These are phyloP conservation scores for Cercospora janseana DNA, from an alignment of 2,329 filamentous ascomycete species.

Conservation along the genomic window DNA sequence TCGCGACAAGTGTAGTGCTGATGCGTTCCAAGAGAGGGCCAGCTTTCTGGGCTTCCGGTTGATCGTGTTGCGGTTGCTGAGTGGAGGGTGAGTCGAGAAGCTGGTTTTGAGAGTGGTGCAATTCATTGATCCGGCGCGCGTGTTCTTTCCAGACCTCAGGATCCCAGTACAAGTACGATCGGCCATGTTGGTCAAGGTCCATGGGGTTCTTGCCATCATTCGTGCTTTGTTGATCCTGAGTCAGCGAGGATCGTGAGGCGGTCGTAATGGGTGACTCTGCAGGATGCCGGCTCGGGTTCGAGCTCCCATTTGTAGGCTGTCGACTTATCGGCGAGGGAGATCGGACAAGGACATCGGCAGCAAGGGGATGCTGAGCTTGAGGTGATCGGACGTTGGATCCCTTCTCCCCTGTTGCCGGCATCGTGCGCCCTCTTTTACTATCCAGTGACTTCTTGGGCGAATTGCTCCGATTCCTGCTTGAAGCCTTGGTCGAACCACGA, in stretches of 20 bases:
- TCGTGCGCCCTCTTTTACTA: constrained; percentile 15
- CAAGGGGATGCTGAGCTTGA: constrained; percentile 19
- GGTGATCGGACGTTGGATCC: neutral
- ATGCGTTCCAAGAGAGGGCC: neutral
- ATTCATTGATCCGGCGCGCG: constrained; percentile 21
- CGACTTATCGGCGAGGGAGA: constrained; percentile 22
- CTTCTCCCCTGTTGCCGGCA: neutral
- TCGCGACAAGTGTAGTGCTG: too few species aligned
- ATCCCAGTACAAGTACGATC: constrained; percentile 56
- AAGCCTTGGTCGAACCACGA: constrained; percentile 15
- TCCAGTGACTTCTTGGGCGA: constrained; percentile 49
- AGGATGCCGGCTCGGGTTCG: neutral
- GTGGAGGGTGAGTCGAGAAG: constrained; percentile 1
- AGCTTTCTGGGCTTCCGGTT: constrained; percentile 19
- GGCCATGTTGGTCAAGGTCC: constrained; percentile 47
- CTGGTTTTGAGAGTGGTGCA: constrained; percentile 18
- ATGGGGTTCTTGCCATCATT: constrained; percentile 29
- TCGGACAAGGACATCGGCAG: constrained; percentile 20
- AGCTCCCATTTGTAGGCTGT: constrained; percentile 1
- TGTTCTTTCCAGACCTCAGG: constrained; percentile 36
- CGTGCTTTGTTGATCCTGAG: constrained; percentile 18
- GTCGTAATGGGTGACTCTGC: neutral
- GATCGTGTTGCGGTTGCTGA: constrained; percentile 19
- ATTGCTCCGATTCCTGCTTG: constrained; percentile 42
- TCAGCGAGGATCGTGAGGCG: constrained; percentile 9